Base-by-base conservation (phyloP, 2,329 filamentous ascomycete genomes). In the Pseudogymnoascus sp. region DNA sequence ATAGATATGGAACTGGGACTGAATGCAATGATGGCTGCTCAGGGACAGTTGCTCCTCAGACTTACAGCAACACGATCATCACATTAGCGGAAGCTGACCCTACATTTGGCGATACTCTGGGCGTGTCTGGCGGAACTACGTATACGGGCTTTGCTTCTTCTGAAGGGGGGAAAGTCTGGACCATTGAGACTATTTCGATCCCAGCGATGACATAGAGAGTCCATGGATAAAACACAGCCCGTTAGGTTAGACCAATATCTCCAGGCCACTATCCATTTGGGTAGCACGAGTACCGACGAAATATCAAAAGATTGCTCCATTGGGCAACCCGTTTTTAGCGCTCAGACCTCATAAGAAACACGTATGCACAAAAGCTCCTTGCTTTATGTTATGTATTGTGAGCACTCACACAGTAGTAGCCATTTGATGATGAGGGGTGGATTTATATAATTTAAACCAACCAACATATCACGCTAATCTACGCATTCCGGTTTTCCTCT, bases 401-500 rank as follows among this genome's bases (percentile, higher is more conserved):
- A 31, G n/a, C 27, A 51, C 27, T 17, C 12, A 55, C 27, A 33
- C 4, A 55, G 27, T 31, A 17, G 13, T 33, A 17, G 48, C 9
- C 15, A 21, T 2, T 27, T 51, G 25, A 29, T 33, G 44, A 55
- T 55, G 15, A 3, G 5, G 48, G 15, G 15, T 55, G 48, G 15
- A 13, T 21, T 13, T 21, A 13, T 35, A 55, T 5, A 55, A 33
- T 33, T 13, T 2, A 35, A 55, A 35, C 4, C 48, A 55, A 21
- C 48, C 48, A 13, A 5, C 29, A 13, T 33, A 55, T 55, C 29
- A 55, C 9, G 48, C 48, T 21, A 55, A 15, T 76, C 84, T 88
- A 70, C 81, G 76, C 78, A 84, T 85, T 10, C 76, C 80, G 64
- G 83, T 76, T 75, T 86, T 88, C 68, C 85, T 77, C 79, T 95